Evolutionary conservation across 2,329 filamentous ascomycete species (phyloP).

Genomic region (Aspergillus sp.): DNA sequence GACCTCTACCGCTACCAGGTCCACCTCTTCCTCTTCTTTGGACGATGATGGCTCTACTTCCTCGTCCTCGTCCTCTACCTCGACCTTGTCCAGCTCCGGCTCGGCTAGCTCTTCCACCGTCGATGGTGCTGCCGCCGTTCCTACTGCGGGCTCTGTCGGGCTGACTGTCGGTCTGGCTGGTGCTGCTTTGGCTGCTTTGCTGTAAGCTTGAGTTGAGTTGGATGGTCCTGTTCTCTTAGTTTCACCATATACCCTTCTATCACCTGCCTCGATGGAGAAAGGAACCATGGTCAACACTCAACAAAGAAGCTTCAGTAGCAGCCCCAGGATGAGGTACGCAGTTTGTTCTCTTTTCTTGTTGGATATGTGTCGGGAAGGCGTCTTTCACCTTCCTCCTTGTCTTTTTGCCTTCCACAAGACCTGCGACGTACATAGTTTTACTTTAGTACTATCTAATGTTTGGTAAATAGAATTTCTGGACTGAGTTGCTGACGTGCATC

Average conservation of each 20-base stretch:
- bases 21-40: slow-evolving; percentile 13
- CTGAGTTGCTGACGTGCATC: too few species aligned
- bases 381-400: background rate
- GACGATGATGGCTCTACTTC: slow-evolving; percentile 12
- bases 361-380: slow-evolving; percentile 8
- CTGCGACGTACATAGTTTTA: background rate
- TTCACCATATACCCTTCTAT: background rate
- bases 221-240: background rate
- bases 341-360: background rate
- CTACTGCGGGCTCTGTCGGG: slow-evolving; percentile 30
- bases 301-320: too few species aligned
- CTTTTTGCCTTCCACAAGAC: background rate
- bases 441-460: background rate
- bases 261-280: background rate
- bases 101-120: slow-evolving; percentile 17
- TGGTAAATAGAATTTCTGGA: slow-evolving; percentile 1
- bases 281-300: background rate
- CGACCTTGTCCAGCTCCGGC: slow-evolving; percentile 8
- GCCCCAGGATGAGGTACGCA: slow-evolving; percentile 3
- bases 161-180: slow-evolving; percentile 36
- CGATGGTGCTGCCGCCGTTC: slow-evolving; percentile 27
- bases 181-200: slow-evolving; percentile 36
- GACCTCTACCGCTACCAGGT: slow-evolving; percentile 17
- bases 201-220: slow-evolving; percentile 22
- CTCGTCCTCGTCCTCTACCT: slow-evolving; percentile 10